Evolutionary conservation across 2,329 filamentous ascomycete species (phyloP).

Genomic region (Beauveria asiatica): DNA sequence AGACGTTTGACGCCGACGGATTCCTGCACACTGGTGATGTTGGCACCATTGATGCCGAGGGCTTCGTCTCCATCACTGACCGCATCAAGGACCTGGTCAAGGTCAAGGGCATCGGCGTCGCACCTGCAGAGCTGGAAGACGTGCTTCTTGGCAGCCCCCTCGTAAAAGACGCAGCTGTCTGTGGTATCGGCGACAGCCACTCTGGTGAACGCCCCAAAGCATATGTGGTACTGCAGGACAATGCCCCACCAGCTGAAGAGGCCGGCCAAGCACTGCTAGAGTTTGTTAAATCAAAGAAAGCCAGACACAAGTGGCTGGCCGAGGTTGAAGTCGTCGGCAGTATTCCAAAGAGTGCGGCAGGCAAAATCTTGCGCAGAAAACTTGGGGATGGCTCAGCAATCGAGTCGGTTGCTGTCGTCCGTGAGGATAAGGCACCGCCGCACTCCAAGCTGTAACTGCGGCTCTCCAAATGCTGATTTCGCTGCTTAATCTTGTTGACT

Average conservation of each 20-base stretch:
- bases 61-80: conserved; percentile 49
- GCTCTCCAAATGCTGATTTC: no score
- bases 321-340: conserved; percentile 41
- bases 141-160: conserved; percentile 46
- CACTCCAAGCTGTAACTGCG: conserved; percentile 7
- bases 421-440: not conserved
- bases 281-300: conserved; percentile 45
- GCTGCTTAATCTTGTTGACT: no score
- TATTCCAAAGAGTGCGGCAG: conserved; percentile 53
- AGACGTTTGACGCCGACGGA: conserved; percentile 45
- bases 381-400: conserved; percentile 30
- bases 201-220: conserved; percentile 49
- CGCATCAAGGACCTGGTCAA: conserved; percentile 63
- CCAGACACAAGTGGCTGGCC: conserved; percentile 46
- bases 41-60: conserved; percentile 45
- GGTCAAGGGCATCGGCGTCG: conserved; percentile 54
- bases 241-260: conserved; percentile 12
- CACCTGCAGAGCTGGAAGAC: conserved; percentile 57
- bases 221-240: conserved; percentile 36
- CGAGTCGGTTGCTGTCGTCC: conserved; percentile 5
- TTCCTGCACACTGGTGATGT: conserved; percentile 53
- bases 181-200: conserved; percentile 45
- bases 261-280: conserved; percentile 32
- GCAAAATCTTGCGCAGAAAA: conserved; percentile 51
- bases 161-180: conserved; percentile 49